Evolutionary conservation across 1,284 basidiomycete species (phyloP).

Genomic region (Leccinum solheimii): DNA sequence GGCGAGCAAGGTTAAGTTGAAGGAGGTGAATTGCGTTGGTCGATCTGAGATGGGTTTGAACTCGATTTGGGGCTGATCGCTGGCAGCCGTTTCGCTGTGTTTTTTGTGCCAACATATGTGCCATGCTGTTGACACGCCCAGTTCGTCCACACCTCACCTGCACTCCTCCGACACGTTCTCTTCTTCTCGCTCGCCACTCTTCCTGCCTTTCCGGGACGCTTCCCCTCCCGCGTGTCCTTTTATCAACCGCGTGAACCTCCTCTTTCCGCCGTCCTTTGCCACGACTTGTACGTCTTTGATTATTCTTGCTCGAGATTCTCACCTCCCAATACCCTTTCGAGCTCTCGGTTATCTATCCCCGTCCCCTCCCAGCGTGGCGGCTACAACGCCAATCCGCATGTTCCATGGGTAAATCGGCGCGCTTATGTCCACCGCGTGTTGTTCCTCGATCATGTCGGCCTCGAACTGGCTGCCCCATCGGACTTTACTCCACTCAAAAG

Average conservation of each 20-base stretch:
- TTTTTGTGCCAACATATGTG: constrained; percentile 29
- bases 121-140: constrained; percentile 62
- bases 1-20: constrained; percentile 40
- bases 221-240: constrained; percentile 41
- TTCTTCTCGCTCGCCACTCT: constrained; percentile 45
- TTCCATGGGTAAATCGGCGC: constrained; percentile 44
- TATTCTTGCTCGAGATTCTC: constrained; percentile 38
- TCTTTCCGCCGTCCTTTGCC: constrained; percentile 32
- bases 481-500: constrained; percentile 69
- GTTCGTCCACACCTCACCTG: constrained; percentile 56
- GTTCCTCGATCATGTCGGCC: constrained; percentile 61
- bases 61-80: constrained; percentile 9
- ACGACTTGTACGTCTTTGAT: constrained; percentile 40
- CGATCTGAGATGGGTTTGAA: constrained; percentile 10
- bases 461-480: constrained; percentile 50
- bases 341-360: constrained; percentile 31
- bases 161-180: constrained; percentile 59
- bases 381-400: constrained; percentile 35
- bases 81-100: constrained; percentile 16
- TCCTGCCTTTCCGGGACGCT: constrained; percentile 54
- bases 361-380: constrained; percentile 24
- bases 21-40: constrained; percentile 32
- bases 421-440: constrained; percentile 61
- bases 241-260: constrained; percentile 30
- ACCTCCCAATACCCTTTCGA: constrained; percentile 18